A percentile compares a stretch with the other conserved stretches of the same genome.
Conservation (phyloP, 345 rosid species). For the Cardamine resedifolia region DNA sequence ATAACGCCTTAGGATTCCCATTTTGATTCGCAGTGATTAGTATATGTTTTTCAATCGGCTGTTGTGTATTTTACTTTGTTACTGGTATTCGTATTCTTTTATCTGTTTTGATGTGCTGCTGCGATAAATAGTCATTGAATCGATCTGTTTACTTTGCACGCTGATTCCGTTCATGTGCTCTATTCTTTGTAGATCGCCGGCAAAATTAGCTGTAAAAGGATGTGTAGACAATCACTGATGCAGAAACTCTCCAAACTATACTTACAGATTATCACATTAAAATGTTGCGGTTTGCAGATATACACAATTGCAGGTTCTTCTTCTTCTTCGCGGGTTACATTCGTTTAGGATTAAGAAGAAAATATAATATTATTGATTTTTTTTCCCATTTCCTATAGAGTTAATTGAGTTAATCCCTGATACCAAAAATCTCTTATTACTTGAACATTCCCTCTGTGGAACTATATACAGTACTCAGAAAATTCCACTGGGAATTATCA, state of each 20-base stretch:
- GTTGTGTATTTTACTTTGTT: conserved; percentile 5
- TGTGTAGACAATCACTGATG: conserved; percentile 30
- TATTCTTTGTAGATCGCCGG: conserved; percentile 29
- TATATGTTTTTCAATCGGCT: neutral
- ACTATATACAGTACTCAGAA: conserved; percentile 30
- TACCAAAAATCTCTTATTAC: conserved; percentile 9
- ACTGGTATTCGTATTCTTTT: neutral
- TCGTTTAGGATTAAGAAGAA: conserved; percentile 29
- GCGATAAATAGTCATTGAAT: neutral
- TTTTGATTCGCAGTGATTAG: neutral
- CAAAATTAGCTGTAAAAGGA: conserved; percentile 31
- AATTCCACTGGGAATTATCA: conserved; percentile 42
- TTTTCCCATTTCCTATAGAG: conserved; percentile 3
- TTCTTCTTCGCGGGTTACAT: conserved; percentile 32
- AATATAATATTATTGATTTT: neutral
- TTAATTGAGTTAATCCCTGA: conserved; percentile 21
- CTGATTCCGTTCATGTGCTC: conserved; percentile 7
- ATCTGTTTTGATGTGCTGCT: neutral
- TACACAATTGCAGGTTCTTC: conserved; percentile 24
- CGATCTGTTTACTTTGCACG: neutral
- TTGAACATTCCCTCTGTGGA: conserved; percentile 36
- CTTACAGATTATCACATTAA: conserved; percentile 18
- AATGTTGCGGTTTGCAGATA: conserved; percentile 38
- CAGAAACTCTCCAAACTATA: conserved; percentile 19
- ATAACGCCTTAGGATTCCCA: neutral